Evolutionary conservation across 1,284 basidiomycete species (phyloP).

Genomic region (Malassezia restricta): DNA sequence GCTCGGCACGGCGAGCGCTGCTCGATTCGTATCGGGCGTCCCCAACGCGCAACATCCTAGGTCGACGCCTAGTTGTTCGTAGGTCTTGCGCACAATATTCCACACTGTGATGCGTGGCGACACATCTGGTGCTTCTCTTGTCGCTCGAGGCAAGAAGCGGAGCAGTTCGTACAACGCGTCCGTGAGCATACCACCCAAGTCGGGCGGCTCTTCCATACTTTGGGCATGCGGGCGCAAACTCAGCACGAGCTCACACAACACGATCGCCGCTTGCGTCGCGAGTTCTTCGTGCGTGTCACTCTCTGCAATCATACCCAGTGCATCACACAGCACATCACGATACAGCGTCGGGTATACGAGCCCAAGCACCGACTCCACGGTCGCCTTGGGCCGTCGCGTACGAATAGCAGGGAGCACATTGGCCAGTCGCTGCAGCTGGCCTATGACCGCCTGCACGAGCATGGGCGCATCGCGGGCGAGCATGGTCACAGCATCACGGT

Average conservation of each 20-base stretch:
- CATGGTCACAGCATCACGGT: background rate
- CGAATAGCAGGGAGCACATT: constrained; percentile 3
- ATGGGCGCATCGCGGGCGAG: constrained; percentile 2
- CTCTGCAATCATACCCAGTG: background rate
- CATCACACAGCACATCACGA: background rate
- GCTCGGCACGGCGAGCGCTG: background rate
- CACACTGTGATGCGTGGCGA: constrained; percentile 12
- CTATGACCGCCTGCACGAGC: constrained; percentile 8
- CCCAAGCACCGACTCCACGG: constrained; percentile 5
- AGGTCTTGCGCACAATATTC: constrained; percentile 16
- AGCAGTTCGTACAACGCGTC: background rate
- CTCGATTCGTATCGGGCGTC: background rate
- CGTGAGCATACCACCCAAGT: constrained; percentile 2
- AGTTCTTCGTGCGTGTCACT: constrained; percentile 6
- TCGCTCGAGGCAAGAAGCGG: constrained; percentile 4
- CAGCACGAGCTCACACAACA: constrained; percentile 10
- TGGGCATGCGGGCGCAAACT: background rate
- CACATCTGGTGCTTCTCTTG: background rate
- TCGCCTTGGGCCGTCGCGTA: background rate
- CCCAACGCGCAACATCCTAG: constrained; percentile 2
- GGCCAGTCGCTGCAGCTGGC: constrained; percentile 10
- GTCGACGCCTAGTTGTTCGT: constrained; percentile 7
- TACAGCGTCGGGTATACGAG: constrained; percentile 7
- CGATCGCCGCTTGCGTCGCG: constrained; percentile 10
- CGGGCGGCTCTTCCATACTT: background rate